These are phyloP conservation scores for Beauveria medogensis DNA, from an alignment of 2,329 filamentous ascomycete species.

Conservation along the genomic window DNA sequence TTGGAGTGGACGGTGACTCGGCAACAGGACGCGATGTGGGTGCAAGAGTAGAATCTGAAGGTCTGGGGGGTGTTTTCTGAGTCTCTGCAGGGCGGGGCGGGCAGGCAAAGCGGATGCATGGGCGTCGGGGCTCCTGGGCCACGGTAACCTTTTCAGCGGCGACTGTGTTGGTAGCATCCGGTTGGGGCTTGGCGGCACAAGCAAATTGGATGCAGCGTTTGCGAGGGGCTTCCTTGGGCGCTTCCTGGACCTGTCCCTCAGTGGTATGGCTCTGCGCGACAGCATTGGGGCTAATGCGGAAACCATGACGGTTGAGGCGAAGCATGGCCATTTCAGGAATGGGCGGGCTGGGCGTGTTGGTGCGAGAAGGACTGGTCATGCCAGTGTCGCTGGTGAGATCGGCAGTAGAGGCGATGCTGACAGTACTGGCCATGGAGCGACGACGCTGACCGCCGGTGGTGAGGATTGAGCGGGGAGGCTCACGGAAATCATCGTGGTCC, in stretches of 20 bases:
- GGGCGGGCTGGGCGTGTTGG: conserved; percentile 84
- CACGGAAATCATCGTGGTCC: conserved; percentile 4
- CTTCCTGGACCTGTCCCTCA: conserved; percentile 33
- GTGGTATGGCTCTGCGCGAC: conserved; percentile 19
- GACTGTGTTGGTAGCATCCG: conserved; percentile 18
- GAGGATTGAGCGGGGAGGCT: conserved; percentile 22
- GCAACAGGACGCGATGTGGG: not conserved
- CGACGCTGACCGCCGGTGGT: conserved; percentile 30
- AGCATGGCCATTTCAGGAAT: conserved; percentile 49
- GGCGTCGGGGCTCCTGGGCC: conserved; percentile 39
- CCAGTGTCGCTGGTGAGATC: conserved; percentile 94
- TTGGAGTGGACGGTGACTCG: conserved; percentile 21
- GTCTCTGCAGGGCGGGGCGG: conserved; percentile 42
- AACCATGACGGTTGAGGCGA: conserved; percentile 28
- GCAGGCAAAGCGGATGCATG: conserved; percentile 71
- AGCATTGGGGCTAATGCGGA: conserved; percentile 18
- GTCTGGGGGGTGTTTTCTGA: conserved; percentile 29
- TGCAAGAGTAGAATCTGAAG: not conserved
- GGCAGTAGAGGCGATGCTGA: conserved; percentile 74
- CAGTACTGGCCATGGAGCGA: conserved; percentile 69
- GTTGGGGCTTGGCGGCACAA: conserved; percentile 59
- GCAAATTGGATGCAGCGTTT: conserved; percentile 92
- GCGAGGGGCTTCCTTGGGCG: conserved; percentile 34
- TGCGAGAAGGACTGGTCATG: conserved; percentile 79
- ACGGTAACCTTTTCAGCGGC: conserved; percentile 26